Base-by-base conservation (phyloP, 2,329 filamentous ascomycete species). In the Claviceps purpurea region DNA sequence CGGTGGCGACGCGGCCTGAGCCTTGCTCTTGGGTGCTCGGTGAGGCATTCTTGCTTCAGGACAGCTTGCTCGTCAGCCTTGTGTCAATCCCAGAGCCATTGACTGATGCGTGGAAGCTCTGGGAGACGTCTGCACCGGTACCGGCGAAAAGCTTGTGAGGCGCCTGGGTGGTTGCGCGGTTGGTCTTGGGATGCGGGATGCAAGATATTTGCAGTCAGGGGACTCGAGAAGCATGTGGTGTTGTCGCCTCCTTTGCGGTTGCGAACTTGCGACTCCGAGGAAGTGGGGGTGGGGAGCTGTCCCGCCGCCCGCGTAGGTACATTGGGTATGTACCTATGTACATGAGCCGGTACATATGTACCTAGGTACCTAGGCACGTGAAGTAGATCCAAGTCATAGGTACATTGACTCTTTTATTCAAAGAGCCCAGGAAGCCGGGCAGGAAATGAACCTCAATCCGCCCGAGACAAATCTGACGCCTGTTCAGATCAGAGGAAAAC, bases 401-500 rank as follows among this genome's bases (percentile, higher is more conserved):
- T n/a, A 18, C 18, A 18, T 18, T 1, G 18, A 18, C 18, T 18
- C 18, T 18, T 34, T 34, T 3, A 34, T 34, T 34, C 30, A 34
- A 34, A 11, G 10, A 34, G 30, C 30, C 30, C 8, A 34, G 30
- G 10, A 38, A n/a, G 10, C 24, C 8, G 7, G 20, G 5, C 20
- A 49, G 8, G 4, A 16, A 14, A 26, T 8, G 18, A 16, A 18
- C 3, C 2, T 10, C 26, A 2, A 8, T 4, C 16, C 30, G 2
- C 13, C 26, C 26, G 51, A 54, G 43, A 76, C 76, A 73, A 63
- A 67, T 44, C 68, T 77, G 50, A 78, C 75, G 5, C 75, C 73
- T 4, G 63, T 79, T 54, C 71, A 62, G 44, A 63, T 76, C 52
- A 68, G 70, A 44, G 72, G 75, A 40, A 79, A 76, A 59, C 69